phyloP scores from a whole-genome alignment of 495 filamentous ascomycete genomes.

The Podospora anserina region DNA sequence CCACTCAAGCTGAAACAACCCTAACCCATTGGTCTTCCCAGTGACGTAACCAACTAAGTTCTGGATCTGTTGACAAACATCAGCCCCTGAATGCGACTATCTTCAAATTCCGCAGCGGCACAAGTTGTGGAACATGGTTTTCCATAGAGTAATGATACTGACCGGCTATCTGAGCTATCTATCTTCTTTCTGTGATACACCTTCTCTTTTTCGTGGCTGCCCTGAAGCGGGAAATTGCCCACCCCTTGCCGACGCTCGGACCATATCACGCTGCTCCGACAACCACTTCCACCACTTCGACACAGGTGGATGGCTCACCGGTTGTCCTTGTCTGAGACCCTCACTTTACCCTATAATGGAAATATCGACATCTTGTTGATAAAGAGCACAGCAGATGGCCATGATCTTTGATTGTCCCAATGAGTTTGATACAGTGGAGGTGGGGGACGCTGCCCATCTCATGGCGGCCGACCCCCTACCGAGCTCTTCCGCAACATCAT shows the following conservation, averaged over 20 bases:
- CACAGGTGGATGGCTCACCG: background rate
- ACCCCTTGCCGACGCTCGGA: background rate
- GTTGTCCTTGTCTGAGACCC: background rate
- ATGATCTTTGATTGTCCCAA: background rate
- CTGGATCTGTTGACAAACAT: background rate
- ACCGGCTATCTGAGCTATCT: background rate
- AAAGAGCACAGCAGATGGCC: background rate
- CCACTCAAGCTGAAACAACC: background rate
- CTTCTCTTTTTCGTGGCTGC: background rate
- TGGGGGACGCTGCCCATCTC: background rate
- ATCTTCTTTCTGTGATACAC: background rate
- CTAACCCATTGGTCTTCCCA: slow-evolving; percentile 8
- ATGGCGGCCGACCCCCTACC: background rate
- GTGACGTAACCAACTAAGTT: background rate
- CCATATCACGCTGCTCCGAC: background rate
- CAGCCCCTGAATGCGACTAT: background rate
- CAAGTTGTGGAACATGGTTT: background rate
- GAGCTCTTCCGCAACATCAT: background rate
- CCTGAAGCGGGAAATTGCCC: background rate
- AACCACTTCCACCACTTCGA: background rate
- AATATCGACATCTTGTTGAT: background rate
- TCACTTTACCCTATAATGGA: background rate
- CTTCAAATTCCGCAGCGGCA: background rate
- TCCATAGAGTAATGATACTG: background rate
- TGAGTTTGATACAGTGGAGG: background rate